phyloP scores from a whole-genome alignment of 495 filamentous ascomycete genomes.

The Neurospora intermedia region DNA sequence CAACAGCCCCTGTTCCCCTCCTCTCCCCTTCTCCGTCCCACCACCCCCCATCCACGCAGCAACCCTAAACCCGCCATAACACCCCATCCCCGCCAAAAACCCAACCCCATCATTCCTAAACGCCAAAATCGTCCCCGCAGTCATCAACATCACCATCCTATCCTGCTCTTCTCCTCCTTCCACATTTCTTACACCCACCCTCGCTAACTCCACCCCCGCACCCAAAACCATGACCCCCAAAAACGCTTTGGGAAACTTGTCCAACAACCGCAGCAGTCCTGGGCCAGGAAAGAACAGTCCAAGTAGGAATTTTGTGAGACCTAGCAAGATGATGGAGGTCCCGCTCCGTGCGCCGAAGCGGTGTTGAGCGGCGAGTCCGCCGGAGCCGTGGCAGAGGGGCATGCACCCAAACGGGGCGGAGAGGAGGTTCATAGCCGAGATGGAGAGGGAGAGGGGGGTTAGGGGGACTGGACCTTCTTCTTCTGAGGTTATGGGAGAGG shows the following conservation, averaged over 20 bases:
- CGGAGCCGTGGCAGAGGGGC: conserved; percentile 91
- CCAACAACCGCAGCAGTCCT: conserved; percentile 51
- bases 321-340: conserved; percentile 68
- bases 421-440: conserved; percentile 70
- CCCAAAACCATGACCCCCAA: conserved; percentile 83
- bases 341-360: conserved; percentile 86
- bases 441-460: conserved; percentile 67
- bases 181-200: conserved; percentile 66
- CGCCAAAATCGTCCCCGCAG: conserved; percentile 67
- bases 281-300: conserved; percentile 63
- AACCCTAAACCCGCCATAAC: conserved; percentile 20
- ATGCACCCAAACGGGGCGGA: conserved; percentile 89
- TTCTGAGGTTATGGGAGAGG: conserved; percentile 26
- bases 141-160: conserved; percentile 83
- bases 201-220: conserved; percentile 73
- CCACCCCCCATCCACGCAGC: not conserved
- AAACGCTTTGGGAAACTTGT: conserved; percentile 58
- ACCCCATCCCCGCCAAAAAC: conserved; percentile 66
- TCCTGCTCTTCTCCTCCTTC: conserved; percentile 54
- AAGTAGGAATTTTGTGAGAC: conserved; percentile 56
- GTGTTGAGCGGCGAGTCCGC: conserved; percentile 80
- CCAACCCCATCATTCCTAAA: conserved; percentile 84
- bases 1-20: not conserved
- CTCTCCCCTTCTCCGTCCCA: not conserved
- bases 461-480: conserved; percentile 38